A percentile compares a stretch with the other conserved stretches of the same genome.
phyloP scores from a whole-genome alignment of 1,139 yeast species.

The Saccharomycopsis hybrid region DNA sequence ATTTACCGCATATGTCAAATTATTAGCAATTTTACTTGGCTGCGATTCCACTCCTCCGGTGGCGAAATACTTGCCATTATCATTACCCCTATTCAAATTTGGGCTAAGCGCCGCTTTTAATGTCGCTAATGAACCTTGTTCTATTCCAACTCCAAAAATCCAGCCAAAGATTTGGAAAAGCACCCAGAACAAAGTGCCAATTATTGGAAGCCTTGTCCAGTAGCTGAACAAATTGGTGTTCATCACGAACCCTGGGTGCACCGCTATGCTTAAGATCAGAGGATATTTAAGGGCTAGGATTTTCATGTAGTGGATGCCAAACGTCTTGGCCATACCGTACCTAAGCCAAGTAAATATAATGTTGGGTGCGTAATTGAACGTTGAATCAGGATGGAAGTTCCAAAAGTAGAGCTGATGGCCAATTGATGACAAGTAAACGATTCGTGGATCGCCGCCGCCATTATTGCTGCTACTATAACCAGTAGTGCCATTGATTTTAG shows the following conservation, averaged over 20 bases:
- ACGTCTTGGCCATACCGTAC: conserved; percentile 74
- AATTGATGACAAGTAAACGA: conserved; percentile 62
- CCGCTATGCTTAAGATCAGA: conserved; percentile 53
- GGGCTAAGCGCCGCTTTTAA: conserved; percentile 59
- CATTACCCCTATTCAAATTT: conserved; percentile 41
- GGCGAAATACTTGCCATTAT: conserved; percentile 66
- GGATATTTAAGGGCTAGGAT: conserved; percentile 65
- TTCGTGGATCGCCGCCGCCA: conserved; percentile 53
- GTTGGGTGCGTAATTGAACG: conserved; percentile 58
- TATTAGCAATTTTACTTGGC: conserved; percentile 54
- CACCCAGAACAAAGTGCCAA: conserved; percentile 68
- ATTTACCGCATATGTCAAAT: conserved; percentile 56
- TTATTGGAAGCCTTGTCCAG: conserved; percentile 71
- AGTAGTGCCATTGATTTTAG: too few species aligned
- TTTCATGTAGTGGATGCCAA: conserved; percentile 70
- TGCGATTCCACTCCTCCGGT: conserved; percentile 50
- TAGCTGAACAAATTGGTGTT: conserved; percentile 68
- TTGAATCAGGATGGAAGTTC: conserved; percentile 43
- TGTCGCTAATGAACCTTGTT: conserved; percentile 66
- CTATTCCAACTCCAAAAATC: conserved; percentile 63
- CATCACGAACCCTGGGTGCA: conserved; percentile 85
- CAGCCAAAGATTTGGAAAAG: conserved; percentile 61
- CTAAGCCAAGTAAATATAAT: conserved; percentile 71
- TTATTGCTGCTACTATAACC: too few species aligned
- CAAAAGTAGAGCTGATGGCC: conserved; percentile 56